Conservation (phyloP, 768 basidiomycete genomes). For the Tulasnella sp. region DNA sequence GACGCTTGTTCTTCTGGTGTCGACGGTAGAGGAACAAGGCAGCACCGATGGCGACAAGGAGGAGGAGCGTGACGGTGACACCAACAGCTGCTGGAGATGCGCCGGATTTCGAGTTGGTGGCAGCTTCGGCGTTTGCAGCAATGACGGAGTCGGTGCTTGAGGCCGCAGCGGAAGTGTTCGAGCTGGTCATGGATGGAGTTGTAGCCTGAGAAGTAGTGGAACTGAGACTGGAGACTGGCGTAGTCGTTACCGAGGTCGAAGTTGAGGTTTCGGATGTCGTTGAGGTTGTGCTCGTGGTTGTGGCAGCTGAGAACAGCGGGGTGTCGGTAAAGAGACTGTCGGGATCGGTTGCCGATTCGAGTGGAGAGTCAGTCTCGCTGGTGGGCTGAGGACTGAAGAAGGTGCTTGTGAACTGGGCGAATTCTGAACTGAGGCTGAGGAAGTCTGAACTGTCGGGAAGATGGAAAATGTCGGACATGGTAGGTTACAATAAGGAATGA, state of each 20-base stretch:
- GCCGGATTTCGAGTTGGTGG: slow-evolving; percentile 2
- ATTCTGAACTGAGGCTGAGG: background rate
- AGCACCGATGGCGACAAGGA: background rate
- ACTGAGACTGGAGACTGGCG: background rate
- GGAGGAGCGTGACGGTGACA: slow-evolving; percentile 24
- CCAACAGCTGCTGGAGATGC: slow-evolving; percentile 21
- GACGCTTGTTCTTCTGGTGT: slow-evolving; percentile 16
- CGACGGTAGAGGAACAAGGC: slow-evolving; percentile 14
- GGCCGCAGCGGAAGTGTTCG: background rate
- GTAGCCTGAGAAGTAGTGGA: background rate
- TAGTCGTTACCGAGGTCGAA: background rate
- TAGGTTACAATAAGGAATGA: background rate
- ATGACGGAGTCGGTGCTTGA: slow-evolving; percentile 1
- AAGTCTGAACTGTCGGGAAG: slow-evolving; percentile 9
- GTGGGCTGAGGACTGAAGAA: slow-evolving; percentile 3
- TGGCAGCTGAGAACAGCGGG: background rate
- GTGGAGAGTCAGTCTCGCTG: background rate
- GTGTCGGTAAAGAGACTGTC: background rate
- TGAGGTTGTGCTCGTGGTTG: slow-evolving; percentile 1
- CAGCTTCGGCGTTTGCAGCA: background rate
- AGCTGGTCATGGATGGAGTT: background rate
- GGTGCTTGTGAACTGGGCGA: slow-evolving; percentile 4
- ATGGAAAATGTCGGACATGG: slow-evolving; percentile 9
- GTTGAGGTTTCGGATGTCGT: background rate
- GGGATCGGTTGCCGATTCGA: background rate